Evolutionary conservation across 1,284 basidiomycete species (phyloP).

Genomic region (Pholiota adiposa): DNA sequence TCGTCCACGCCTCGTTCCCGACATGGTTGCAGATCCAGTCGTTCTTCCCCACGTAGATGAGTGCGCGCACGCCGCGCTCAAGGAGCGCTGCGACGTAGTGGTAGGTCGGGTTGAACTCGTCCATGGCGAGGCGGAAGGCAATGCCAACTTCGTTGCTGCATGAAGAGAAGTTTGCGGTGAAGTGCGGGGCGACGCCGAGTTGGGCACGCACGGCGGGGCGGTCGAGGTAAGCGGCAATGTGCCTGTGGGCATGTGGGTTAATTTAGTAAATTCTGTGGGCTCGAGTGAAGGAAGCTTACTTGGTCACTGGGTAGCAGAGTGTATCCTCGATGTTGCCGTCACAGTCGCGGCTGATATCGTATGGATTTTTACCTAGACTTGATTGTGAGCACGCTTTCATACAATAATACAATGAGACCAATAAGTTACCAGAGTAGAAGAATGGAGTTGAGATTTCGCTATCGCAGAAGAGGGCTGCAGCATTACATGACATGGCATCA

Average conservation of each 20-base stretch:
- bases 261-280: too few species aligned
- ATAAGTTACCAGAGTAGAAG: conserved; percentile 41
- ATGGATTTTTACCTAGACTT: conserved; percentile 49
- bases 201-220: conserved; percentile 50
- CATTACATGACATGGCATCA: conserved; percentile 57
- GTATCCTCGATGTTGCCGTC: conserved; percentile 42
- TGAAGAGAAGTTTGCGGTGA: conserved; percentile 50
- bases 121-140: conserved; percentile 45
- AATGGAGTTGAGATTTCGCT: conserved; percentile 37
- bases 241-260: conserved; percentile 35
- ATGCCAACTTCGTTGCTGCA: conserved; percentile 47
- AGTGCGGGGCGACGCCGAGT: conserved; percentile 64
- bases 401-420: too few species aligned
- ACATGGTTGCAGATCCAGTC: conserved; percentile 83
- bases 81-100: conserved; percentile 72
- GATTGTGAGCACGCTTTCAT: too few species aligned
- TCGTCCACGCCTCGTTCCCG: conserved; percentile 59
- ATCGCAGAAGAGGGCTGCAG: conserved; percentile 54
- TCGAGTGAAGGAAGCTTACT: conserved; percentile 36
- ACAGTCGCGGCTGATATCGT: conserved; percentile 68
- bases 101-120: conserved; percentile 46
- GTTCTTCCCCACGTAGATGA: conserved; percentile 76
- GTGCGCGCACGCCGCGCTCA: conserved; percentile 72
- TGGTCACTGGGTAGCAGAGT: conserved; percentile 53
- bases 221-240: conserved; percentile 59